Evolutionary conservation across 1,284 basidiomycete genomes (phyloP), one percentile per base, ranked within the genome.

Genomic region (Rhodotorula sp.): DNA sequence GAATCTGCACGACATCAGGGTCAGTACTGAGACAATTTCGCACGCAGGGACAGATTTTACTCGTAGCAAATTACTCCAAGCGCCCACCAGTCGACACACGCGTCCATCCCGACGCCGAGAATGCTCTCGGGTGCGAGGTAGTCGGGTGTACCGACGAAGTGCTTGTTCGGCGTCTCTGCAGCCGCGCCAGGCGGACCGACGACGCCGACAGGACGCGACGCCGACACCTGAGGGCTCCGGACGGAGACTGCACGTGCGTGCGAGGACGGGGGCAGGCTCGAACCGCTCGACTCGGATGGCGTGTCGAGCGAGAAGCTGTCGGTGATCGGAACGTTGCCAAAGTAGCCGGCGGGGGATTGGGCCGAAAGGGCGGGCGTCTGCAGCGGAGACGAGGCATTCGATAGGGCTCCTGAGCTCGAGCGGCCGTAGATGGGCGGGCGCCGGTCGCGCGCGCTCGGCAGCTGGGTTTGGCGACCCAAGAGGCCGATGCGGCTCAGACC

Each of bases 81-180:
- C 22, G 96, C 96, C 96, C 96, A 99, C 94, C 96, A 99, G 83
- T 99, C 96, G 71, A 98, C 96, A 53, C 89, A 90, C 81, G 99
- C 94, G 79, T 99, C 95, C 63, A 92, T 92, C 60, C 94, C 90
- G 73, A 98, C 86, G 71, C 96, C 96, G 64, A 98, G 86, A 71
- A 99, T 81, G 62, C 79, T 81, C 71, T 82, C 81, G 1, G 81
- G 79, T 0, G 80, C 80, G 34, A 82, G 77, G 61, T 82, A 82
- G 74, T 82, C 80, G 2, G 81, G 81, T 15, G 81, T 82, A n/a
- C 81, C 81, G 34, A 81, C 81, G 36, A 82, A 79, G 57, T 74
- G 64, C 56, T 64, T 47, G 59, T 66, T 64, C 13, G 52, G 34
- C 47, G 62, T 64, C 46, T 66, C 68, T 4, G 67, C 34, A 17